Evolutionary conservation across 306 rosid species (phyloP), one percentile per base, ranked within the genome.

Genomic region (Ormosia semicastrata): DNA sequence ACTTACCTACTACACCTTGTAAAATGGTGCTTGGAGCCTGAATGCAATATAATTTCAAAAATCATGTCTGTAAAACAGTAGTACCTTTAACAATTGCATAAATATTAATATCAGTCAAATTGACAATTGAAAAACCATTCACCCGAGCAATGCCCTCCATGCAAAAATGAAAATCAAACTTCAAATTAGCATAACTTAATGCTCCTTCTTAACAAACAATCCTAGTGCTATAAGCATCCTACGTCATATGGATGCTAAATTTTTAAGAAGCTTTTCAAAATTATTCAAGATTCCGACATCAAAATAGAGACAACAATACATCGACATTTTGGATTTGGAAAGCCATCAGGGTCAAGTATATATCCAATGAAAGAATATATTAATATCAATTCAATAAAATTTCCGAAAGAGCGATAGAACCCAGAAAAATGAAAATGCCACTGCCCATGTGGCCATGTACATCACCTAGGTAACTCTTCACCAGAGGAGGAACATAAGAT

Each of bases 371-470:
- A 93, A 88, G 90, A 89, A 93, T 91, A 80, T 82, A 78, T 63
- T 54, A 43, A 77, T 88, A 74, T 91, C 11, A 36, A 62, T 83
- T 87, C 64, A 85, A 90, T 90, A 63, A 18, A 91, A 82, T 91
- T 80, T 84, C 64, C 58, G 37, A 72, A 73, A 73, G 24, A 34
- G 30, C 17, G 10, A 58, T 3, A 68, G 47, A 73, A 57, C 65
- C 73, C 37, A 73, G 69, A 59, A 53, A 66, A 37, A 18, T 58
- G 30, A 8, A 65, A 82, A 65, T 53, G 74, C 86, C 92, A 86
- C 88, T 75, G 78, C 64, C 87, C 81, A 75, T 18, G 86, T 87
- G 90, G 86, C 89, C 86, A 88, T 91, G 82, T 93, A 91, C 92
- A 90, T 84, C 47, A 59, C 83, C 90, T 80, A 76, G 76, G 80